phyloP scores from a whole-genome alignment of 352 stramenopile genomes.

The Halophytophthora polymorphica region DNA sequence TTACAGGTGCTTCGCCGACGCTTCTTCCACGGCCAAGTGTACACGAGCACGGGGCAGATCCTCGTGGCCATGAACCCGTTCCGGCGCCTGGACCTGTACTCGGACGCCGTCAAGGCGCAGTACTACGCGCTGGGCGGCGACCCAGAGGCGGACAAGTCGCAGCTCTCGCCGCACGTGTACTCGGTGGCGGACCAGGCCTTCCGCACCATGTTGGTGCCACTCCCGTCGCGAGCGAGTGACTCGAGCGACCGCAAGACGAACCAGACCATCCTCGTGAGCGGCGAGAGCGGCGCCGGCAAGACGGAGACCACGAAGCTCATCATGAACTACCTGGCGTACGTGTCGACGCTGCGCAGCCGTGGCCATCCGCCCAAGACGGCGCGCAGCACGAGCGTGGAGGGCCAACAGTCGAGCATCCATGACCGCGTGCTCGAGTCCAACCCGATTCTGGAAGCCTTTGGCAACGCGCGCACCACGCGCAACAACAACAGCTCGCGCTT shows the following conservation, averaged over 20 bases:
- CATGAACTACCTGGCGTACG: slow-evolving; percentile 94
- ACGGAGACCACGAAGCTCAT: slow-evolving; percentile 97
- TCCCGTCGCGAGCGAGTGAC: neutral
- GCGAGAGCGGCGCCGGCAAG: slow-evolving; percentile 94
- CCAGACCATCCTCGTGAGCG: slow-evolving; percentile 96
- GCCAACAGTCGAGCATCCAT: slow-evolving; percentile 57
- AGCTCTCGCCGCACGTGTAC: slow-evolving; percentile 83
- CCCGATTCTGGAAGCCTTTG: slow-evolving; percentile 94
- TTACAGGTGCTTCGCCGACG: slow-evolving; percentile 78
- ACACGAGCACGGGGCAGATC: slow-evolving; percentile 87
- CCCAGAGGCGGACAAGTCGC: slow-evolving; percentile 45
- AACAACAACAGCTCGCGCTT: slow-evolving; percentile 97
- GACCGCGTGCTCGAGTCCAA: slow-evolving; percentile 93
- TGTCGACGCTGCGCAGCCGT: slow-evolving; percentile 50
- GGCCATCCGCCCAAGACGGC: slow-evolving; percentile 13
- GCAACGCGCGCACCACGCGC: slow-evolving; percentile 93
- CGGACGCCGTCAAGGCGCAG: slow-evolving; percentile 58
- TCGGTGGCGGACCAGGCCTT: slow-evolving; percentile 81
- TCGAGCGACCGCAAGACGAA: slow-evolving; percentile 47
- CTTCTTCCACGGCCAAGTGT: slow-evolving; percentile 86
- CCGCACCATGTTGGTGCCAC: slow-evolving; percentile 73
- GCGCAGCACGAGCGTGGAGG: slow-evolving; percentile 4
- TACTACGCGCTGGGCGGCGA: slow-evolving; percentile 65
- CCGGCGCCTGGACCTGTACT: slow-evolving; percentile 66
- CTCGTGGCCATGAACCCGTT: slow-evolving; percentile 86